These are phyloP conservation scores for Rhodamnia argentea DNA, from an alignment of 345 rosid species.

Conservation along the genomic window DNA sequence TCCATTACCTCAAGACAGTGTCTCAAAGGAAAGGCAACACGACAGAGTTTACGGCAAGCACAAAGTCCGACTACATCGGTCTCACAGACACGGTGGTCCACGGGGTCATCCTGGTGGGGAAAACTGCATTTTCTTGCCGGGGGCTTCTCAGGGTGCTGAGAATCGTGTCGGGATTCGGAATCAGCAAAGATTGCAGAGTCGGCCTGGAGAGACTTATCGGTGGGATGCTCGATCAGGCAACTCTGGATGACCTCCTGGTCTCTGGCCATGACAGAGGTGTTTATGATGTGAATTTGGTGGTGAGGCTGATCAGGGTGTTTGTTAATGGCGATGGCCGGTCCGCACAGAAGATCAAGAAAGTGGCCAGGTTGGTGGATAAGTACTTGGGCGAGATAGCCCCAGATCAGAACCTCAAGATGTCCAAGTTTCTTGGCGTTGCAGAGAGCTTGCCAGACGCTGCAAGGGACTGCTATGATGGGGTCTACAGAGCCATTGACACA, in stretches of 20 bases:
- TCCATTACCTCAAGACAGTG: constrained; percentile 49
- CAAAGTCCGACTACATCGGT: constrained; percentile 20
- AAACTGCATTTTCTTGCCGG: constrained; percentile 50
- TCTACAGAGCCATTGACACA: constrained; percentile 71
- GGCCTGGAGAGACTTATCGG: constrained; percentile 63
- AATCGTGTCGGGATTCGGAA: constrained; percentile 34
- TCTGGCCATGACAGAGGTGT: constrained; percentile 30
- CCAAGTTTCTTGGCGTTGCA: constrained; percentile 57
- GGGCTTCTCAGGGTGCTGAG: constrained; percentile 50
- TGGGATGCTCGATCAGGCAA: constrained; percentile 58
- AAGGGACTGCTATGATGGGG: constrained; percentile 67
- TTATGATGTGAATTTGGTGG: constrained; percentile 54
- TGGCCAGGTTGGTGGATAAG: constrained; percentile 49
- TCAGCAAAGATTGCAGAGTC: constrained; percentile 39
- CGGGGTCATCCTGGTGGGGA: constrained; percentile 33
- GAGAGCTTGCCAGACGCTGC: constrained; percentile 70
- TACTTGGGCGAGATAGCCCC: constrained; percentile 71
- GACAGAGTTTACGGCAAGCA: neutral
- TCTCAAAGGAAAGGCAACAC: constrained; percentile 6
- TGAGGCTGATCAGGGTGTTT: constrained; percentile 43
- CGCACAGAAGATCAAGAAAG: constrained; percentile 22
- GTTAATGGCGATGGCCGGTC: constrained; percentile 10
- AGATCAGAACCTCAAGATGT: constrained; percentile 50
- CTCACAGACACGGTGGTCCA: constrained; percentile 53
- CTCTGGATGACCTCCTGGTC: constrained; percentile 60